These are phyloP conservation scores for Naganishia cerealis DNA, from an alignment of 1,284 basidiomycete species.

Conservation along the genomic window DNA sequence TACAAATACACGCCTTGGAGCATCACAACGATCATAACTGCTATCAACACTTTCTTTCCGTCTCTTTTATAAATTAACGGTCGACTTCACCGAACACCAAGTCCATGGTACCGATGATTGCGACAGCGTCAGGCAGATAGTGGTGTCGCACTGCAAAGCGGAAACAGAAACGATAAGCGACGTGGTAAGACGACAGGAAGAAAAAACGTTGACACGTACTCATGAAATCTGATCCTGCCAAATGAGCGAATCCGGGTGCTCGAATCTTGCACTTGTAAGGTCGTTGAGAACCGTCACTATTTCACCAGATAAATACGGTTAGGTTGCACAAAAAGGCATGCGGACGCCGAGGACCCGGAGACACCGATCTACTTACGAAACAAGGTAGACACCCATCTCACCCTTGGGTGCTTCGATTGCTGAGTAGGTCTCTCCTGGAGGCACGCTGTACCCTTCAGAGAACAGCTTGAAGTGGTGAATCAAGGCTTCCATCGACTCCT, in stretches of 20 bases:
- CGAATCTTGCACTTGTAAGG: conserved; percentile 87
- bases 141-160: conserved; percentile 59
- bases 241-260: conserved; percentile 87
- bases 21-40: not conserved
- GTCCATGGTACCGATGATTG: conserved; percentile 91
- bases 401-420: conserved; percentile 99
- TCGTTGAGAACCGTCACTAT: conserved; percentile 36
- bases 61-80: conserved; percentile 40
- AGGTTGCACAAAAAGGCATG: not conserved
- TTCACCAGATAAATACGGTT: conserved; percentile 6
- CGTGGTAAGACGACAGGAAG: not conserved
- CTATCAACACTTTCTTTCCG: conserved; percentile 5
- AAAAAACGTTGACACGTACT: conserved; percentile 61
- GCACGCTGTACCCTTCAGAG: conserved; percentile 96
- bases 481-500: conserved; percentile 96
- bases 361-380: conserved; percentile 65
- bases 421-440: conserved; percentile 92
- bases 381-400: conserved; percentile 95
- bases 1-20: conserved; percentile 21
- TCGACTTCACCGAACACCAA: conserved; percentile 70
- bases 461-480: conserved; percentile 99
- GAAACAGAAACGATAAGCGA: conserved; percentile 33
- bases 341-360: not conserved
- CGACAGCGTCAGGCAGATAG: conserved; percentile 85
- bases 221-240: conserved; percentile 89